These are phyloP conservation scores for Perkinsus chesapeaki DNA, from an alignment of 169 alveolate genomes.

Conservation along the genomic window DNA sequence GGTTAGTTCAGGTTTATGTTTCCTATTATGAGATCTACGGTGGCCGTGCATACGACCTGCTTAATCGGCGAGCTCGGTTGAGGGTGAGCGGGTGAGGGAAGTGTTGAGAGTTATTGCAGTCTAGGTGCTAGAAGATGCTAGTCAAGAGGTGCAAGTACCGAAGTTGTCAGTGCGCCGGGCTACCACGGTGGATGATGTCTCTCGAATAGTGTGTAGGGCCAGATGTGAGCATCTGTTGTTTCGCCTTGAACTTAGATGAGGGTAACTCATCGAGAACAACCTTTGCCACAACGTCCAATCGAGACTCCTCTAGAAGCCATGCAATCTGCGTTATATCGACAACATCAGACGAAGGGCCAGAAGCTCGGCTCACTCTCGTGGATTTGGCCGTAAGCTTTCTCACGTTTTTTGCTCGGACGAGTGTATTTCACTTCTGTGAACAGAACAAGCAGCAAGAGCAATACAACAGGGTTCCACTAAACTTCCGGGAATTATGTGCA, in stretches of 20 bases:
- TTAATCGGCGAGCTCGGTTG: slow-evolving; percentile 46
- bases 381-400: slow-evolving; percentile 55
- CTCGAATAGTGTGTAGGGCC: neutral
- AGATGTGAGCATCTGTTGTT: neutral
- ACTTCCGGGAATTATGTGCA: no score
- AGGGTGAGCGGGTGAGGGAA: neutral
- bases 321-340: slow-evolving; percentile 61
- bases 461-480: no score
- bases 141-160: slow-evolving; percentile 32
- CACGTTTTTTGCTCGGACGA: no score
- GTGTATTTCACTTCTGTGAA: no score
- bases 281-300: slow-evolving; percentile 68
- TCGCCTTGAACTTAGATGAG: slow-evolving; percentile 14
- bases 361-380: slow-evolving; percentile 48
- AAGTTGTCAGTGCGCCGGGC: neutral
- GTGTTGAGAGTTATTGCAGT: neutral
- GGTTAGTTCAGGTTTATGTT: slow-evolving; percentile 34
- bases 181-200: neutral
- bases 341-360: slow-evolving; percentile 29
- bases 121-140: slow-evolving; percentile 49
- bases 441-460: no score
- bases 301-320: slow-evolving; percentile 70
- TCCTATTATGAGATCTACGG: slow-evolving; percentile 61
- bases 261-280: slow-evolving; percentile 63
- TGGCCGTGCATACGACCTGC: slow-evolving; percentile 56